Base-by-base conservation (phyloP, 805 yeast species). In the Pichia manshurica region DNA sequence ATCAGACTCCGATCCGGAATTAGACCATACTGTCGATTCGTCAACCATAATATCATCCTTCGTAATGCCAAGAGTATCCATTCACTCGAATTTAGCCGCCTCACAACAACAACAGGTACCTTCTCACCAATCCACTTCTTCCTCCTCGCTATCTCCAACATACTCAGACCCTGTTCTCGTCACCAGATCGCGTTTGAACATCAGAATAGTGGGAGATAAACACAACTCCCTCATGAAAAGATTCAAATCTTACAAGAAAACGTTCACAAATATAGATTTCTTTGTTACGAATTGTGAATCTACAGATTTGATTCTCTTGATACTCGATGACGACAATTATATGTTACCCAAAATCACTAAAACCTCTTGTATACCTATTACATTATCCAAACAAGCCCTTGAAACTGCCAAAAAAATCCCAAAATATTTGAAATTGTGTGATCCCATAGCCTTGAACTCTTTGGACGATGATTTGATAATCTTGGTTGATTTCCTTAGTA, bases 41-140 rank as follows among this genome's bases (percentile, higher is more conserved):
- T 57, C 68, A 16, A 56, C 64, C 2, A 56, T 61, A 7, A 53
- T 56, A 12, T 68, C 70, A 3, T 64, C 69, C 1, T 67, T 67
- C 52, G 63, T 66, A 16, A 67, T 67, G 71, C 71, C 71, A 1
- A 55, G 62, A 33, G 66, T 67, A 12, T 62, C 68, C 4, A 48
- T 65, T 9, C 47, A 22, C n/a, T 42, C 51, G 23, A 45, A 28
- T 28, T 13, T 42, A 4, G 17, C 17, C 13, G 20, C 16, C 6
- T 22, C 37, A 22, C 28, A 29, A 19, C 16, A 33, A n/a, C 20
- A 33, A n/a, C 20, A 33, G 16, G 6, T 33, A n/a, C 36, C 16
- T 33, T n/a, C 20, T n/a, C 20, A 33, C 20, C 36, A 33, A 33
- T 17, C 16, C 16, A 15, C 36, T 8, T 33, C 36, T 6, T 7